A percentile compares a stretch with the other conserved stretches of the same genome.
phyloP scores from a whole-genome alignment of 2,329 filamentous ascomycete genomes.

The Grosmannia clavigera region DNA sequence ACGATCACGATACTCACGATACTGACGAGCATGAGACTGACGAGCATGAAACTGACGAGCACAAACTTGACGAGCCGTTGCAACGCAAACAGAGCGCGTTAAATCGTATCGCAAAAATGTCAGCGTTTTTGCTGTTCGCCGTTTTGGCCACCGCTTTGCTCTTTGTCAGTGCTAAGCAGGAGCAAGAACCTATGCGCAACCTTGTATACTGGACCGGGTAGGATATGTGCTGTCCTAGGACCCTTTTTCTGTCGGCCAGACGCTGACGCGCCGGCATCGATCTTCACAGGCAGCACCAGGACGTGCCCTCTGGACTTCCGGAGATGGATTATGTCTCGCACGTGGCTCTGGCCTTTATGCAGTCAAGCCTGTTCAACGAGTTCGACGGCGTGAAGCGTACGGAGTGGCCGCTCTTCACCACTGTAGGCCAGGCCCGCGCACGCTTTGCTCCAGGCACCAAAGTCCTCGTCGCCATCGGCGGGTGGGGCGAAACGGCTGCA shows the following conservation, averaged over 20 bases:
- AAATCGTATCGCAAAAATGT: neutral
- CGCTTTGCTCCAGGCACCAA: conserved; percentile 42
- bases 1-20: no score
- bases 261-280: neutral
- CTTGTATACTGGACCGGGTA: conserved; percentile 41
- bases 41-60: no score
- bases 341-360: conserved; percentile 46
- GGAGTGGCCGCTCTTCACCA: conserved; percentile 41
- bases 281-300: conserved; percentile 30
- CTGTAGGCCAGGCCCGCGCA: conserved; percentile 32
- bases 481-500: conserved; percentile 58
- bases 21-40: no score
- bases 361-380: conserved; percentile 37
- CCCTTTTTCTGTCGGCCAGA: neutral
- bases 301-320: conserved; percentile 22
- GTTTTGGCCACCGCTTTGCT: neutral
- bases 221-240: neutral
- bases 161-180: neutral
- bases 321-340: conserved; percentile 38
- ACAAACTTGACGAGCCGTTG: no score
- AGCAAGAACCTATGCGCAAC: conserved; percentile 14
- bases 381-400: conserved; percentile 20
- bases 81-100: neutral
- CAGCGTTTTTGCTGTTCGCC: neutral
- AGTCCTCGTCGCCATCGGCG: conserved; percentile 59